Evolutionary conservation across 164 flowering plant genomes (phyloP).

Genomic region (Euptelea pleiosperma): DNA sequence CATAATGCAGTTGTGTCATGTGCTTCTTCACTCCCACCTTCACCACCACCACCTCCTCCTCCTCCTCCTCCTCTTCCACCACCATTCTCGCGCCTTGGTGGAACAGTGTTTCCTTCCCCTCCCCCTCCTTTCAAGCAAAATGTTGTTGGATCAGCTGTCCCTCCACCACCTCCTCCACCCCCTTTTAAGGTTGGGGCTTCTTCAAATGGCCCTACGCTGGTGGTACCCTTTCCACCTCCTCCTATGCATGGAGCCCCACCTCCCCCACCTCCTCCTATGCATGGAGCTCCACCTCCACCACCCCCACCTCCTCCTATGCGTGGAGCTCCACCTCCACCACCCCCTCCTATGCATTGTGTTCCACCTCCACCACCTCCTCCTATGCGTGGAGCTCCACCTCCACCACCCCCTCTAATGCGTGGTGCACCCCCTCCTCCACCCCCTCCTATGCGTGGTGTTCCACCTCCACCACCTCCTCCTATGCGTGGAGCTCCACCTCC

Average conservation of each 20-base stretch:
- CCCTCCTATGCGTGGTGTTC: conserved; percentile 19
- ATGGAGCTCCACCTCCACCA: conserved; percentile 14
- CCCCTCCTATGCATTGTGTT: background rate
- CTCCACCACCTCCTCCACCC: conserved; percentile 40
- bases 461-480: conserved; percentile 32
- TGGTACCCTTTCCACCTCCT: conserved; percentile 38
- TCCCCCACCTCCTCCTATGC: conserved; percentile 21
- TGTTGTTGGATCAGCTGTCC: conserved; percentile 11
- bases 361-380: conserved; percentile 8
- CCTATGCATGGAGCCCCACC: conserved; percentile 6
- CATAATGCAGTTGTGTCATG: background rate
- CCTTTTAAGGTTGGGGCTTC: conserved; percentile 1
- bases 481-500: conserved; percentile 23
- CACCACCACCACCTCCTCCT: conserved; percentile 24
- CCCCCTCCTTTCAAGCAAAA: conserved; percentile 23
- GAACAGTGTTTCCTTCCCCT: conserved; percentile 16
- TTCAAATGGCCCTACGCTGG: conserved; percentile 22
- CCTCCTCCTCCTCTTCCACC: conserved; percentile 26
- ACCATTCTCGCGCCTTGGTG: conserved; percentile 14
- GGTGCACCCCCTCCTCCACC: conserved; percentile 26
- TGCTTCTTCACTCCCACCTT: conserved; percentile 4
- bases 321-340: no score
- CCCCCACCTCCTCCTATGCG: no score
- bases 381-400: conserved; percentile 6
- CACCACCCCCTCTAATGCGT: conserved; percentile 5